Evolutionary conservation across 495 filamentous ascomycete species (phyloP).

Genomic region (Hyaloscypha hepaticicola): DNA sequence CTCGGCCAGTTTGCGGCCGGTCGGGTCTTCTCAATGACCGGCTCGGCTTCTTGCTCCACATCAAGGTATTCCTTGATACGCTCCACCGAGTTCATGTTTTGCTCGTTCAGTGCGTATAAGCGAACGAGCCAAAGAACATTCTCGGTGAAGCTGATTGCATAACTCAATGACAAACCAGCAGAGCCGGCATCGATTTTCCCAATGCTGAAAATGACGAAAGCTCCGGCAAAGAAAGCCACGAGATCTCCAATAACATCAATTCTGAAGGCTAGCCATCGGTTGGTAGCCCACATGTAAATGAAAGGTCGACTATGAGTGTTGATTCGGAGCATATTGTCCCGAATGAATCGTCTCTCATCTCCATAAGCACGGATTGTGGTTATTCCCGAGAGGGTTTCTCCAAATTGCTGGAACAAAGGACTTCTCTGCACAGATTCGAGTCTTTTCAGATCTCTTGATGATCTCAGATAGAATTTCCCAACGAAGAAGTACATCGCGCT

Average conservation of each 20-base stretch:
- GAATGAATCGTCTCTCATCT: conserved; percentile 87
- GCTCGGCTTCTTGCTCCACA: conserved; percentile 86
- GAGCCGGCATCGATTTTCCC: conserved; percentile 89
- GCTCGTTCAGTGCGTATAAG: conserved; percentile 93
- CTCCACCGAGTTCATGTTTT: conserved; percentile 99
- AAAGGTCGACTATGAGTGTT: conserved; percentile 92
- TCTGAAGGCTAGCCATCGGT: conserved; percentile 93
- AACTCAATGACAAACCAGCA: conserved; percentile 94
- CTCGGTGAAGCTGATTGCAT: conserved; percentile 96
- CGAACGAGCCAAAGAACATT: conserved; percentile 97
- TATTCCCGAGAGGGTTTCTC: conserved; percentile 91
- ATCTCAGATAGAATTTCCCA: conserved; percentile 84
- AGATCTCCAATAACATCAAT: conserved; percentile 89
- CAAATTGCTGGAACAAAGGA: conserved; percentile 97
- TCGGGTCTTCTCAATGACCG: conserved; percentile 74
- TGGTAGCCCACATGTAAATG: conserved; percentile 96
- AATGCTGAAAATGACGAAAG: conserved; percentile 81
- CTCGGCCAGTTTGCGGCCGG: conserved; percentile 82
- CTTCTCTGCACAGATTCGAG: conserved; percentile 93
- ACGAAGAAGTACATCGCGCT: conserved; percentile 77
- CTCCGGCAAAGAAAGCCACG: conserved; percentile 91
- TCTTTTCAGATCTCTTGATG: conserved; percentile 90
- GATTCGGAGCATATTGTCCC: conserved; percentile 87
- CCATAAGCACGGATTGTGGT: conserved; percentile 98
- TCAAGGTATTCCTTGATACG: conserved; percentile 96